Evolutionary conservation across 805 yeast genomes (phyloP).

Genomic region (Wickerhamiella shivajii): DNA sequence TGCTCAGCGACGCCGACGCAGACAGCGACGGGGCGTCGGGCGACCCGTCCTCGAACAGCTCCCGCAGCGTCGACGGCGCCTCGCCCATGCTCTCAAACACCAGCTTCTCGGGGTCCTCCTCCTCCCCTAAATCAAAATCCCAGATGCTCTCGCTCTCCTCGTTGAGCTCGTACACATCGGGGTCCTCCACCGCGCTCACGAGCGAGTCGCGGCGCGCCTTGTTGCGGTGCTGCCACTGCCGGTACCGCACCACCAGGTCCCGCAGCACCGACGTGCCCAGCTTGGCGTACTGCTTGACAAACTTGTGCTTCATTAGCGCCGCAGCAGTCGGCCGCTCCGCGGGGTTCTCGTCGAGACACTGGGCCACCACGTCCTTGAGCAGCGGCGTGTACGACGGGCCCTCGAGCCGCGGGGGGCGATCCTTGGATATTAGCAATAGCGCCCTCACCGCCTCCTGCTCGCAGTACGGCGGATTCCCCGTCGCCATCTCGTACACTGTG

Average conservation of each 20-base stretch:
- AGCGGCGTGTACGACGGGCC: constrained; percentile 67
- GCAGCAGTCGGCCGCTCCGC: constrained; percentile 79
- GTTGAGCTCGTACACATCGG: constrained; percentile 31
- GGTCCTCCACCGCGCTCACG: constrained; percentile 17
- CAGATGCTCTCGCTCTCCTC: constrained; percentile 19
- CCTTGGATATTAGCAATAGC: constrained; percentile 82
- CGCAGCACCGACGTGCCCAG: constrained; percentile 46
- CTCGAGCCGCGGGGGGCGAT: constrained; percentile 88
- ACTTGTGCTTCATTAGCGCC: constrained; percentile 59
- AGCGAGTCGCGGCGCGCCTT: constrained; percentile 31
- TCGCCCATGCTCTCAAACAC: constrained; percentile 23
- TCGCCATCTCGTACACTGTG: constrained; percentile 84
- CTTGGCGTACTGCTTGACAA: constrained; percentile 48
- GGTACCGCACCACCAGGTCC: constrained; percentile 48
- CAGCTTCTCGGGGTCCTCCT: background rate
- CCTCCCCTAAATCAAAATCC: constrained; percentile 19
- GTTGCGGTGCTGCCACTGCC: constrained; percentile 43
- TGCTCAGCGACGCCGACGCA: constrained; percentile 18
- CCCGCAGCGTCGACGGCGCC: constrained; percentile 60
- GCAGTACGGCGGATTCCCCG: constrained; percentile 95
- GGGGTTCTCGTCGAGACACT: constrained; percentile 88
- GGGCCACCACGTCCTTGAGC: constrained; percentile 76
- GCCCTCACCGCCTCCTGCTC: constrained; percentile 92
- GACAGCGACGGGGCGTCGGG: constrained; percentile 15
- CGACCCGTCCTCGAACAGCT: constrained; percentile 33